Evolutionary conservation across 192 early-diverging fungal genomes (phyloP).

Genomic region (Mortierella alpina): DNA sequence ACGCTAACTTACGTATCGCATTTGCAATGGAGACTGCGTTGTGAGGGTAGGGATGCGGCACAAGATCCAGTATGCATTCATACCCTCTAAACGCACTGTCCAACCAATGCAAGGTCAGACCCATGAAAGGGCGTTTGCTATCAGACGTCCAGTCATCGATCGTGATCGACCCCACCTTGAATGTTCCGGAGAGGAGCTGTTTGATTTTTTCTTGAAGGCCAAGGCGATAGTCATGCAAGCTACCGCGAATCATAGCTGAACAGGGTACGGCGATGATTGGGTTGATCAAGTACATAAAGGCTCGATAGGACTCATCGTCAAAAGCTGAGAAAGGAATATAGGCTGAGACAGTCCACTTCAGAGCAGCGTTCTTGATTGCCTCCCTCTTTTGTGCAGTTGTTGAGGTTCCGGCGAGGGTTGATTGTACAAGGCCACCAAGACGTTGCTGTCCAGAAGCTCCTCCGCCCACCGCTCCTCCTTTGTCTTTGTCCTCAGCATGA

Average conservation of each 20-base stretch:
- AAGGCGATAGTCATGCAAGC: neutral
- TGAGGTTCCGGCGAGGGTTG: conserved; percentile 2
- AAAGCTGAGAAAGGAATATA: conserved; percentile 7
- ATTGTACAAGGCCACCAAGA: conserved; percentile 5
- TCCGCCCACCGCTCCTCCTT: neutral
- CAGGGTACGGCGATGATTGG: neutral
- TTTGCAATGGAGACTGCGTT: conserved; percentile 5
- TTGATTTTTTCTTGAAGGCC: neutral
- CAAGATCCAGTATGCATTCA: conserved; percentile 5
- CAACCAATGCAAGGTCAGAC: conserved; percentile 1
- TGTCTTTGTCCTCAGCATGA: neutral
- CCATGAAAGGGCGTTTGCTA: conserved; percentile 3
- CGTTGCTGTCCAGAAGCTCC: neutral
- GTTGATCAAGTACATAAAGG: neutral
- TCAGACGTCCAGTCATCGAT: conserved; percentile 2
- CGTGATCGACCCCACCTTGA: neutral
- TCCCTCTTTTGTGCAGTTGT: neutral
- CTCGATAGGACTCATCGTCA: neutral
- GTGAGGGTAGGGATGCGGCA: conserved; percentile 4
- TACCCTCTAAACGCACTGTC: neutral
- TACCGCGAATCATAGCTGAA: conserved; percentile 2
- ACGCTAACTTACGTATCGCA: neutral
- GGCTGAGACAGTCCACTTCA: neutral
- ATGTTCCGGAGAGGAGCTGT: neutral
- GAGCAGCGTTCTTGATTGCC: conserved; percentile 1